Conservation (phyloP, 2,329 filamentous ascomycete species). For the Diaporthe humulicola region DNA sequence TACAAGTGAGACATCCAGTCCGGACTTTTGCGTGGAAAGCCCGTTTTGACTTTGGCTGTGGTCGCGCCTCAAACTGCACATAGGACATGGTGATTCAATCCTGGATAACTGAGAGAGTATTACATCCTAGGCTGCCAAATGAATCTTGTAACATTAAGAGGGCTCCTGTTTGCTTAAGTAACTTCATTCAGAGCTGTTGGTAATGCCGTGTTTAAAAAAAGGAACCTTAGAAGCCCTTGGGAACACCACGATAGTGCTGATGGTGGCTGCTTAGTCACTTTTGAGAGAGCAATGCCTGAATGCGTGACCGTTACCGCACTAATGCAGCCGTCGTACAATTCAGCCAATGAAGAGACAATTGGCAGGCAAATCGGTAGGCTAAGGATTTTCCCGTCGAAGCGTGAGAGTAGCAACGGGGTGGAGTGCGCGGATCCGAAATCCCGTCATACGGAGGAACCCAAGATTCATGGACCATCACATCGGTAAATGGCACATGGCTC, state of each 20-base stretch:
- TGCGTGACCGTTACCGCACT: neutral
- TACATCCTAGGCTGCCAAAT: no score
- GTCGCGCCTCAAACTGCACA: neutral
- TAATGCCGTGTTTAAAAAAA: neutral
- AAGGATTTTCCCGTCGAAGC: neutral
- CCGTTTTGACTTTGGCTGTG: constrained; percentile 9
- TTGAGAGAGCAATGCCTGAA: neutral
- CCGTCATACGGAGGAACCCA: neutral
- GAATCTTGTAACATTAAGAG: neutral
- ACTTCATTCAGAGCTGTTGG: neutral
- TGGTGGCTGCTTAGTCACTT: neutral
- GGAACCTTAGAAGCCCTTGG: neutral
- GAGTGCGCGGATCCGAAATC: neutral
- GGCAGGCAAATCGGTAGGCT: no score
- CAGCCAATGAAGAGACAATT: neutral
- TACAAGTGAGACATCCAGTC: constrained; percentile 8
- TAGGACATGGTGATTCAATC: neutral
- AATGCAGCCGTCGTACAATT: constrained; percentile 13
- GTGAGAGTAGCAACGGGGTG: neutral
- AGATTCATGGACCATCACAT: neutral
- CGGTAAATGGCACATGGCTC: neutral
- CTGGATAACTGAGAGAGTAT: neutral
- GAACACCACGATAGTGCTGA: neutral
- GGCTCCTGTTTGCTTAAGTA: neutral
- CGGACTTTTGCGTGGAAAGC: neutral